Conservation (phyloP, 164 flowering plant genomes). For the Stephania yunnanensis region DNA sequence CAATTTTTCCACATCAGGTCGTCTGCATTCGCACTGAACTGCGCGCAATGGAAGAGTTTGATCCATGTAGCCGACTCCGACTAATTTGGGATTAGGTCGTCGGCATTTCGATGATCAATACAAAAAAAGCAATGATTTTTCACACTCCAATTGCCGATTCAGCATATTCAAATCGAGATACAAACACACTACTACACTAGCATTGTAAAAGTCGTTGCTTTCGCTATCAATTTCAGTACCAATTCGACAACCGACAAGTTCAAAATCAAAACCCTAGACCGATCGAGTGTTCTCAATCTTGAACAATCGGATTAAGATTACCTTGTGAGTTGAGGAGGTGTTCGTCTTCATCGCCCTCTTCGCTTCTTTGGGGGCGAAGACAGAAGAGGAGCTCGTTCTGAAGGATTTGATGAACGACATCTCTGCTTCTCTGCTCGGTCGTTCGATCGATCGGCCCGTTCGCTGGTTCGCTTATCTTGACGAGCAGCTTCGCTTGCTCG, state of each 20-base stretch:
- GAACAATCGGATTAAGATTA: neutral
- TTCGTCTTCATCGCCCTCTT: slow-evolving; percentile 17
- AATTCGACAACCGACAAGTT: neutral
- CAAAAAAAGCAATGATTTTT: neutral
- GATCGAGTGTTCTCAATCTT: neutral
- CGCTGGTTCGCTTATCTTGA: too few species aligned
- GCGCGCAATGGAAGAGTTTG: too few species aligned
- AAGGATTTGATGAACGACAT: slow-evolving; percentile 25
- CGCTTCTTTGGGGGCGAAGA: slow-evolving; percentile 14
- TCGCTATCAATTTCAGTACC: neutral
- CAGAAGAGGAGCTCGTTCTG: slow-evolving; percentile 21
- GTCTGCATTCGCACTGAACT: neutral
- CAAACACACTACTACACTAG: neutral
- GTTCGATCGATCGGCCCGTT: neutral
- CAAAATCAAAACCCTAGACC: neutral
- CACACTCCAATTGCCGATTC: neutral
- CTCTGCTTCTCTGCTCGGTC: neutral
- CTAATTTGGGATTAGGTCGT: neutral
- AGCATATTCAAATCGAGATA: neutral
- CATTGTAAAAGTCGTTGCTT: neutral
- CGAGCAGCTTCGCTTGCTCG: neutral
- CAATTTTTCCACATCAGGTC: too few species aligned
- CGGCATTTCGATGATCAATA: neutral
- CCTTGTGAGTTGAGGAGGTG: slow-evolving; percentile 10
- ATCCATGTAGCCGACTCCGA: too few species aligned